Conservation (phyloP, 495 filamentous ascomycete species). For the Aspergillus cristatus region DNA sequence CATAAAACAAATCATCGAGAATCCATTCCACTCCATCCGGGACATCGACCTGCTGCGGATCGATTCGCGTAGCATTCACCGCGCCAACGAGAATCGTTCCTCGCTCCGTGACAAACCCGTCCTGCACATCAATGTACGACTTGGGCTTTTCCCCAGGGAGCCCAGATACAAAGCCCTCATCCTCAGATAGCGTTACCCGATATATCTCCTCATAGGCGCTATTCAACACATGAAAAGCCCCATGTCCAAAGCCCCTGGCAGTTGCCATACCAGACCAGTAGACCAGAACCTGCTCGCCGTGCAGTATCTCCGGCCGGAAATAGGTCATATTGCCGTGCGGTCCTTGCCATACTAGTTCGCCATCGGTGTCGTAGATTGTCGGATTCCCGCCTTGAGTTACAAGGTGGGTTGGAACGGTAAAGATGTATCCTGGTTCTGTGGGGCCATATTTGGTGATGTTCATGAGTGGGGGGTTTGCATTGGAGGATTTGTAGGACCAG, state of each 20-base stretch:
- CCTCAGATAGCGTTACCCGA: constrained; percentile 11
- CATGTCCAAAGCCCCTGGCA: constrained; percentile 17
- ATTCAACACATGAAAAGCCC: constrained; percentile 27
- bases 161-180: neutral
- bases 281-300: constrained; percentile 14
- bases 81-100: constrained; percentile 42
- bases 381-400: constrained; percentile 6
- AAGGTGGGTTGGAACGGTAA: constrained; percentile 7
- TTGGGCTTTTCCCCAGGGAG: neutral
- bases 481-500: constrained; percentile 7
- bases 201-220: constrained; percentile 30
- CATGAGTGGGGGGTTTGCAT: constrained; percentile 11
- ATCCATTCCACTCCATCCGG: constrained; percentile 29
- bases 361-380: constrained; percentile 14
- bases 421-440: constrained; percentile 9
- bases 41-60: constrained; percentile 29
- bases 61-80: constrained; percentile 31
- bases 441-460: constrained; percentile 6
- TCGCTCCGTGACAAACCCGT: constrained; percentile 26
- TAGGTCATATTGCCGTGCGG: constrained; percentile 7
- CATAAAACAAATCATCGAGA: constrained; percentile 35
- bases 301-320: constrained; percentile 13
- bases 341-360: constrained; percentile 15
- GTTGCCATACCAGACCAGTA: constrained; percentile 13
- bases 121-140: constrained; percentile 24